Percentiles rank a stretch among this genome's conserved stretches.
phyloP scores from a whole-genome alignment of 2,329 filamentous ascomycete genomes.

The Sclerotinia nivalis region DNA sequence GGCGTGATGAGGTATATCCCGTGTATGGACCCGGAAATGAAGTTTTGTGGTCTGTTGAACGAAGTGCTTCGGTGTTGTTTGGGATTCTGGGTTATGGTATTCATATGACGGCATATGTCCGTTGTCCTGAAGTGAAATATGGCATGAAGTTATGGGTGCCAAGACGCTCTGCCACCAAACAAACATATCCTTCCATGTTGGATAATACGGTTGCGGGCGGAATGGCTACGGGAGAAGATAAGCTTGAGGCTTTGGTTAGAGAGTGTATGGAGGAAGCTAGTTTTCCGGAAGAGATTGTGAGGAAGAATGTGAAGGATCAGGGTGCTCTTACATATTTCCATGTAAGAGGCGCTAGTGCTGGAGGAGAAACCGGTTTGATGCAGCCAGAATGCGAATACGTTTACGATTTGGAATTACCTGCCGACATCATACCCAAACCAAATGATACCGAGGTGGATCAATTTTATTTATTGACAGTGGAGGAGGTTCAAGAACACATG shows the following conservation, averaged over 20 bases:
- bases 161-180: conserved; percentile 71
- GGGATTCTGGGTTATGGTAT: conserved; percentile 78
- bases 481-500: conserved; percentile 72
- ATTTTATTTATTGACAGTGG: conserved; percentile 75
- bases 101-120: conserved; percentile 75
- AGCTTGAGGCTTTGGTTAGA: conserved; percentile 78
- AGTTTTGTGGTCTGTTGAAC: conserved; percentile 73
- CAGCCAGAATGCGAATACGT: conserved; percentile 92
- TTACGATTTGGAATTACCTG: conserved; percentile 80
- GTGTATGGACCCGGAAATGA: conserved; percentile 66
- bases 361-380: conserved; percentile 77
- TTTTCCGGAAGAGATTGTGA: conserved; percentile 69
- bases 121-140: conserved; percentile 46
- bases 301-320: conserved; percentile 55
- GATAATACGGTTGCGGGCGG: conserved; percentile 92
- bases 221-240: conserved; percentile 76
- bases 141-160: conserved; percentile 84
- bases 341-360: conserved; percentile 71
- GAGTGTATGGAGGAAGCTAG: conserved; percentile 90
- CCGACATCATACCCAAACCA: conserved; percentile 68
- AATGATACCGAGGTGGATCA: conserved; percentile 87
- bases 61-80: conserved; percentile 71
- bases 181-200: conserved; percentile 77
- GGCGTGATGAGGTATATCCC: conserved; percentile 79
- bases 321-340: conserved; percentile 85